These are phyloP conservation scores for Pestalotiopsis sp. DNA, from an alignment of 2,329 filamentous ascomycete genomes.

Conservation along the genomic window DNA sequence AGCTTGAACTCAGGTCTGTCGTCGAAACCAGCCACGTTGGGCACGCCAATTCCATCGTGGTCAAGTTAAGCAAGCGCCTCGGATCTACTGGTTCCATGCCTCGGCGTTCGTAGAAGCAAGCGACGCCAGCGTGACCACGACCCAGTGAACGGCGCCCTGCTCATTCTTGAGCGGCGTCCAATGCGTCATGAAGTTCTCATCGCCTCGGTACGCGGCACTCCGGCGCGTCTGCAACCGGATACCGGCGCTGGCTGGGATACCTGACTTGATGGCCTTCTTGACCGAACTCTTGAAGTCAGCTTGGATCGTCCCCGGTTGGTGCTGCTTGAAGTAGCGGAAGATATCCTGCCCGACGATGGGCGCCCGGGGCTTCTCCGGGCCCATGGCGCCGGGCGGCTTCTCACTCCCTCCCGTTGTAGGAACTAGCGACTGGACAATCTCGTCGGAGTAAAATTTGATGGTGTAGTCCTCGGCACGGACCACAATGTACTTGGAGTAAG, in stretches of 20 bases:
- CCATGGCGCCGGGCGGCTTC: neutral
- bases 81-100: neutral
- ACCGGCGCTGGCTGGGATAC: conserved; percentile 31
- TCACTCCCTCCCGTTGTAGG: conserved; percentile 20
- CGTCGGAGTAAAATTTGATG: conserved; percentile 27
- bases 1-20: too few relatives aligned
- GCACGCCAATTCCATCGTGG: too few relatives aligned
- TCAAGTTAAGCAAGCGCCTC: too few relatives aligned
- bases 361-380: neutral
- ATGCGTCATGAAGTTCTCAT: conserved; percentile 22
- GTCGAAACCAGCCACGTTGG: too few relatives aligned
- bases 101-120: neutral
- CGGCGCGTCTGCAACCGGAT: conserved; percentile 26
- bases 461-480: conserved; percentile 21
- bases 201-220: conserved; percentile 25
- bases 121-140: conserved; percentile 17
- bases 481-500: conserved; percentile 28
- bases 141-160: conserved; percentile 15
- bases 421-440: conserved; percentile 21
- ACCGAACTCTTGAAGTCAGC: conserved; percentile 23
- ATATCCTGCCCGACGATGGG: conserved; percentile 22
- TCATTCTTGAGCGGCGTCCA: conserved; percentile 25
- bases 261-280: conserved; percentile 18
- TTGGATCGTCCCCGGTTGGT: conserved; percentile 20
- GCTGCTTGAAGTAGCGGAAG: conserved; percentile 25